These are phyloP conservation scores for Lentinus polychrous DNA, from an alignment of 1,284 basidiomycete genomes.

Conservation along the genomic window DNA sequence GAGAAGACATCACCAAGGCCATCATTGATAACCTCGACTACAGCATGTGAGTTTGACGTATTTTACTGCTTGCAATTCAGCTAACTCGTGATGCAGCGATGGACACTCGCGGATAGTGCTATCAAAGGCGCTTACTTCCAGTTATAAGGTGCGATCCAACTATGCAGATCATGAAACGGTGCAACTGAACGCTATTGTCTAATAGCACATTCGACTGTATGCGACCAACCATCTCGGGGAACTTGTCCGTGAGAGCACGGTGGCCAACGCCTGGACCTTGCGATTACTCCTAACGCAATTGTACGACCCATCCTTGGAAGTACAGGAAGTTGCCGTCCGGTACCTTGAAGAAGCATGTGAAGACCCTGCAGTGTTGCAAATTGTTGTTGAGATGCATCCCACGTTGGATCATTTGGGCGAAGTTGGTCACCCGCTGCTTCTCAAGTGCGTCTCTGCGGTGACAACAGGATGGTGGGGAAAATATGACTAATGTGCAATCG, in stretches of 20 bases:
- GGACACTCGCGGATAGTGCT: constrained; percentile 88
- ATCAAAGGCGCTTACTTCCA: constrained; percentile 90
- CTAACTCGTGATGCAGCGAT: constrained; percentile 49
- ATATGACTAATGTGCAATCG: background rate
- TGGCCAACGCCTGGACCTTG: constrained; percentile 77
- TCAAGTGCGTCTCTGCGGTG: constrained; percentile 53
- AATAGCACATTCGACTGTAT: constrained; percentile 79
- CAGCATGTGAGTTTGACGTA: constrained; percentile 52
- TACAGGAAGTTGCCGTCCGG: constrained; percentile 85
- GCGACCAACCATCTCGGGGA: constrained; percentile 87
- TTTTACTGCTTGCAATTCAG: constrained; percentile 4
- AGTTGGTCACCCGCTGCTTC: constrained; percentile 80
- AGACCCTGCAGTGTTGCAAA: constrained; percentile 75
- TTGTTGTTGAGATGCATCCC: constrained; percentile 92
- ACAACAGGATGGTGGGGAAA: background rate
- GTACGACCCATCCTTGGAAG: constrained; percentile 87
- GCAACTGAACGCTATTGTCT: too few relatives aligned
- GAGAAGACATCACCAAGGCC: constrained; percentile 88
- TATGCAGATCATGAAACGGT: too few relatives aligned
- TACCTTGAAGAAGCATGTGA: constrained; percentile 89
- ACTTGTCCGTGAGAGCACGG: constrained; percentile 58
- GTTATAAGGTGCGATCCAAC: constrained; percentile 59
- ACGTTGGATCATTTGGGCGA: constrained; percentile 93
- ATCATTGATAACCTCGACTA: constrained; percentile 94
- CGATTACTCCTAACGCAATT: constrained; percentile 90